Percentiles rank a stretch among this genome's conserved stretches.
These are phyloP conservation scores for Alternaria arborescens DNA, from an alignment of 2,329 filamentous ascomycete genomes.

Conservation along the genomic window DNA sequence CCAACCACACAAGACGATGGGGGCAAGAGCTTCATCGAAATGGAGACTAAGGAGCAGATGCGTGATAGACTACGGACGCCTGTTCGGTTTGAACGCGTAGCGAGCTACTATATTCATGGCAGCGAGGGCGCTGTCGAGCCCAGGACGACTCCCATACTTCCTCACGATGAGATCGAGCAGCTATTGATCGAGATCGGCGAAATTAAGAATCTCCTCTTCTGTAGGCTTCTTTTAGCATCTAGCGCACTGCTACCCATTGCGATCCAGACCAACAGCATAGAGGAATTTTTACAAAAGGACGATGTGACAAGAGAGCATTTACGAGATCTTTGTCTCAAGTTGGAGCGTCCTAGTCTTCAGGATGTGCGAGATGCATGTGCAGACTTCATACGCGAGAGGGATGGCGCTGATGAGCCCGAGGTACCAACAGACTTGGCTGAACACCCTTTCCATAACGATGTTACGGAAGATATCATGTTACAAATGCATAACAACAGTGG, in stretches of 20 bases:
- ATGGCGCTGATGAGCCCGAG: constrained; percentile 47
- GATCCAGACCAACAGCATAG: constrained; percentile 54
- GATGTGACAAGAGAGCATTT: constrained; percentile 56
- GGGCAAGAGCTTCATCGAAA: constrained; percentile 48
- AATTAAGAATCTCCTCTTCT: constrained; percentile 61
- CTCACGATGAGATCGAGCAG: constrained; percentile 55
- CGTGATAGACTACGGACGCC: constrained; percentile 53
- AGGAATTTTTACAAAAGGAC: constrained; percentile 56
- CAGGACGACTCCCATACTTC: constrained; percentile 50
- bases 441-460: neutral
- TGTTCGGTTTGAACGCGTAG: constrained; percentile 45
- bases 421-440: constrained; percentile 30
- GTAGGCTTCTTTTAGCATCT: constrained; percentile 58
- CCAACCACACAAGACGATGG: constrained; percentile 24
- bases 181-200: constrained; percentile 58
- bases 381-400: constrained; percentile 56
- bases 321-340: constrained; percentile 58
- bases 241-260: constrained; percentile 57
- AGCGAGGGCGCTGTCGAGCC: constrained; percentile 42
- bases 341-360: constrained; percentile 60
- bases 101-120: constrained; percentile 46
- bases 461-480: neutral
- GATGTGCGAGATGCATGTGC: constrained; percentile 62
- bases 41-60: constrained; percentile 56
- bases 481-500: neutral